Evolutionary conservation across 2,329 filamentous ascomycete genomes (phyloP), one percentile per base, ranked within the genome.

Genomic region (Fusarium sp.): DNA sequence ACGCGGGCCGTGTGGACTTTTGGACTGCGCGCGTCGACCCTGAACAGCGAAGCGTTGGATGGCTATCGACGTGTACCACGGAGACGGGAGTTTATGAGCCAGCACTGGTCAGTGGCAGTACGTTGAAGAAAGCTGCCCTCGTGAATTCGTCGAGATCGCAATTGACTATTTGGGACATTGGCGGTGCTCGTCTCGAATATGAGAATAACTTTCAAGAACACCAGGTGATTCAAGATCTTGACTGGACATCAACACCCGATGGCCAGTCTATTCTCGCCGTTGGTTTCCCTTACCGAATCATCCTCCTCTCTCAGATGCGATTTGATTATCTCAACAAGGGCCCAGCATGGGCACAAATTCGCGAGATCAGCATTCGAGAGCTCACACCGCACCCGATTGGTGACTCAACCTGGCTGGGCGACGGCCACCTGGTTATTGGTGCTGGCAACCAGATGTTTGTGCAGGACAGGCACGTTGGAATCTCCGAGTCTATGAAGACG

Each of bases 171-270:
- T 98, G 95, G 96, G 95, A 98, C 79, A 93, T 94, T 17, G 90
- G 92, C 71, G 93, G 92, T 63, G 91, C 91, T 5, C 92, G 94
- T 71, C 87, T 98, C 11, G 95, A 98, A 81, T 95, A 94, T 78
- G 89, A 93, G 70, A 90, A 96, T 77, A 88, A 90, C 36, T 96
- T 95, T 73, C 88, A 92, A 73, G 87, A 88, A 18, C 88, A 92
- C 68, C 93, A 96, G 76, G 89, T 88, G 11, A 94, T 98, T 45
- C 91, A 92, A 72, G 95, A 98, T 81, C 88, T 98, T 18, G 95
- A 98, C 81, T 98, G 96, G 96, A 96, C 95, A 2, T 96, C 94
- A 7, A 98, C 95, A 0, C 94, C 94, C 0, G 94, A 97, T 80
- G 91, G 91, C 55, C 94, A 98, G 79, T 96, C 94, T 3, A 95